Evolutionary conservation across 1,139 yeast species (phyloP), one percentile per base, ranked within the genome.

Genomic region (Diutina ranongensis): DNA sequence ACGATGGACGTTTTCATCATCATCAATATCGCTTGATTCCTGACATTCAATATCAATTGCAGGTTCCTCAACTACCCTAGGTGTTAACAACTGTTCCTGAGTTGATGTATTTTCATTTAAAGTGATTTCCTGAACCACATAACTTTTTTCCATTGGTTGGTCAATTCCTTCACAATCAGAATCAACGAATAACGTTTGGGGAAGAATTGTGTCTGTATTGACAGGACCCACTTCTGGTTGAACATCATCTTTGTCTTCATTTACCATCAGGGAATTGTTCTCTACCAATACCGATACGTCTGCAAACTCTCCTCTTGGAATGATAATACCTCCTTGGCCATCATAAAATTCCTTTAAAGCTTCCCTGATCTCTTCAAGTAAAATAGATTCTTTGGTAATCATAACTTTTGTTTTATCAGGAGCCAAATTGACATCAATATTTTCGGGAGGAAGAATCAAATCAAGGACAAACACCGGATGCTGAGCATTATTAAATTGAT

Each of bases 391-490:
- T 50, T 78, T 71, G 48, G 83, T 89, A 1, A 92, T 58, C 53
- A 86, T 57, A 2, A 92, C 69, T 2, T 78, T 74, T 44, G 94
- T 67, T 57, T 92, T 92, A 57, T 92, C 97, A 0, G 98, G 98
- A 0, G 95, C 80, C 1, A 94, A 83, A 60, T 92, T 92, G 18
- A 92, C 72, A 62, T 92, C 99, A 34, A 85, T 60, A 20, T 68
- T 64, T 20, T 60, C 56, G 0, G 83, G 69, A 41, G 73, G 71
- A 12, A 87, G 59, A 9, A 57, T 56, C 33, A 92, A 54, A 58
- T 94, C 72, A 2, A 86, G 56, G 1, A 88, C 65, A 46, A 84
- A 69, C n/a, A 78, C 75, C 0, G 98, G 98, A 47, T 59, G 71
- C 56, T 88, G 96, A 4, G 80, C 68, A 52, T 78, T 74, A 54